Conservation (phyloP, 768 basidiomycete genomes). For the Melanogaster broomeanus region DNA sequence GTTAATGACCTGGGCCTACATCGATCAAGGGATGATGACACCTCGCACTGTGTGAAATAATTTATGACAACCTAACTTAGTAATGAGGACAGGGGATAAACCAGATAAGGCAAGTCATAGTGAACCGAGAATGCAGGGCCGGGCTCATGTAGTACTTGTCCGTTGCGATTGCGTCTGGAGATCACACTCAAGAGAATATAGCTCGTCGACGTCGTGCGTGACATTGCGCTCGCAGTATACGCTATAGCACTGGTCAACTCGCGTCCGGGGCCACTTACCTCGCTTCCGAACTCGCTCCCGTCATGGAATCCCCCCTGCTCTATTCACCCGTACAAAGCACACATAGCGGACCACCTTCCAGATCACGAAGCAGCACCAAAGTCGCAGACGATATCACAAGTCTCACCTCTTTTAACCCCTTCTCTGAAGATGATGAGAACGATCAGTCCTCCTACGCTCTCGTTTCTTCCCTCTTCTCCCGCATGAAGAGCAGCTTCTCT, state of each 20-base stretch:
- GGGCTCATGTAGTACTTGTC: too few species aligned
- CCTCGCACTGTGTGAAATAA: too few species aligned
- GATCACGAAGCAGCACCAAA: constrained; percentile 65
- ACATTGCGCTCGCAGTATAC: too few species aligned
- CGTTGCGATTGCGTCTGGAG: too few species aligned
- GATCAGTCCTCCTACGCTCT: constrained; percentile 86
- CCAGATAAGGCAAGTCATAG: not conserved
- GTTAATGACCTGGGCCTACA: too few species aligned
- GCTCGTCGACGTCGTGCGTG: not conserved
- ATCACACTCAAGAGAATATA: too few species aligned
- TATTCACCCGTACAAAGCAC: constrained; percentile 29
- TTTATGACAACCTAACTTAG: not conserved
- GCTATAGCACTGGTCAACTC: not conserved
- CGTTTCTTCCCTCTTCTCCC: constrained; percentile 77
- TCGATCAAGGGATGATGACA: too few species aligned
- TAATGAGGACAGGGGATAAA: not conserved
- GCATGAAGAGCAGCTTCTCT: constrained; percentile 78
- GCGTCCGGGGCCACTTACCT: not conserved
- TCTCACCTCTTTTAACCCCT: constrained; percentile 88
- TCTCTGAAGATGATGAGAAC: constrained; percentile 91
- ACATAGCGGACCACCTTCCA: constrained; percentile 46
- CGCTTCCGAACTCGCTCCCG: not conserved
- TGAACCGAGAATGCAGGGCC: too few species aligned
- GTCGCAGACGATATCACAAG: constrained; percentile 61
- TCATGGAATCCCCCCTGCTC: constrained; percentile 37